phyloP scores from a whole-genome alignment of 2,329 filamentous ascomycete species.

The Talaromyces sp. region DNA sequence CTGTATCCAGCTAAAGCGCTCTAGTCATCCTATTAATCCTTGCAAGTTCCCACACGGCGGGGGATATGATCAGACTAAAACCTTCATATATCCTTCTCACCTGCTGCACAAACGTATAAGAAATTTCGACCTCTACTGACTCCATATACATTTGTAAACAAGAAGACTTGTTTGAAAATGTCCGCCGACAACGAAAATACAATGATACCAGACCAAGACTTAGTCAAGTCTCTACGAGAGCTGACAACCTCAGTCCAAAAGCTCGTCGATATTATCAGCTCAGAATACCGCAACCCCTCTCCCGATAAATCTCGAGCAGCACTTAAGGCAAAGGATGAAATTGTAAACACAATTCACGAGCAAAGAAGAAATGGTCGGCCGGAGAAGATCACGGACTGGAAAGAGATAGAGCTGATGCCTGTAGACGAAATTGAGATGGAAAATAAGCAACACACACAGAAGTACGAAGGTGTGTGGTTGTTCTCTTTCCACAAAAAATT shows the following conservation, averaged over 20 bases:
- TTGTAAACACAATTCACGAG: not conserved
- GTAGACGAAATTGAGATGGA: conserved; percentile 3
- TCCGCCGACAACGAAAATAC: not conserved
- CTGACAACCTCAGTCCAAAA: conserved; percentile 5
- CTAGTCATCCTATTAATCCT: too few relatives aligned
- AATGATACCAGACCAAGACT: not conserved
- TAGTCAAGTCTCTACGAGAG: conserved; percentile 2
- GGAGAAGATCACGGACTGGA: conserved; percentile 3
- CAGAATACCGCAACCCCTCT: not conserved
- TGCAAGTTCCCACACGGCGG: too few relatives aligned
- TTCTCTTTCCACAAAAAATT: not conserved
- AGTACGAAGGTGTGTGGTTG: conserved; percentile 3
- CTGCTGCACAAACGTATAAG: too few relatives aligned
- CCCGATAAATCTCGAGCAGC: not conserved
- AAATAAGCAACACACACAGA: not conserved
- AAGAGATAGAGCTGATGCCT: not conserved
- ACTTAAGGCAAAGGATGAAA: not conserved
- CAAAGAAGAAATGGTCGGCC: not conserved
- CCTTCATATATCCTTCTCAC: too few relatives aligned
- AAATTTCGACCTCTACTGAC: not conserved
- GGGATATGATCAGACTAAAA: too few relatives aligned
- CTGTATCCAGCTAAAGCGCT: too few relatives aligned
- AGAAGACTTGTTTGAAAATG: not conserved
- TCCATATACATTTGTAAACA: not conserved
- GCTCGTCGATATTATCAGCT: not conserved